A percentile compares a stretch with the other conserved stretches of the same genome.
These are phyloP conservation scores for Coemansia sp. DNA, from an alignment of 192 early-diverging fungal genomes.

Conservation along the genomic window DNA sequence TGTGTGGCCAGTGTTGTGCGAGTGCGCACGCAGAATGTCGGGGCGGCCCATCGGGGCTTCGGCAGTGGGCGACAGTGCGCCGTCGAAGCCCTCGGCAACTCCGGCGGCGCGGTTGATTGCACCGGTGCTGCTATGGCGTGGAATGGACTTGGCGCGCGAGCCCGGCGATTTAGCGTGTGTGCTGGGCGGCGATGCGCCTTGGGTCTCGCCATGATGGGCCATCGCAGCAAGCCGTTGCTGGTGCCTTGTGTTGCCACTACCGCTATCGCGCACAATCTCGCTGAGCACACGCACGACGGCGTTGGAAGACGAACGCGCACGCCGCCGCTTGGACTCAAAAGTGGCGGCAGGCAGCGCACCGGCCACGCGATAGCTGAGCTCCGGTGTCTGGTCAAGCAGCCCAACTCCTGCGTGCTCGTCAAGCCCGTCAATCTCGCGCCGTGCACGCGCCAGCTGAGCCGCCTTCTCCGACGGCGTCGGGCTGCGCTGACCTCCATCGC, in stretches of 20 bases:
- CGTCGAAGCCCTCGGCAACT: neutral
- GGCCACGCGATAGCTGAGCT: conserved; percentile 41
- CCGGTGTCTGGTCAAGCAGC: conserved; percentile 46
- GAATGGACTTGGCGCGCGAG: conserved; percentile 13
- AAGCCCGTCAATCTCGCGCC: conserved; percentile 39
- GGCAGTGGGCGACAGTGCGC: neutral
- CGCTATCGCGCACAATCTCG: conserved; percentile 41
- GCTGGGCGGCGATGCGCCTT: conserved; percentile 10
- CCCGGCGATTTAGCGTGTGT: neutral
- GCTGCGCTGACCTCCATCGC: neutral
- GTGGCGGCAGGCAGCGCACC: conserved; percentile 6
- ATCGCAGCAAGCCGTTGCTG: neutral
- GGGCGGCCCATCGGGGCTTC: no score
- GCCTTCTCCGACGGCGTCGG: conserved; percentile 23
- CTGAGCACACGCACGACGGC: conserved; percentile 37
- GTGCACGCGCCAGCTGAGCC: conserved; percentile 30
- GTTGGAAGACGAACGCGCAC: conserved; percentile 39
- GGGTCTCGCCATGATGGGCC: neutral
- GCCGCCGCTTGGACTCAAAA: conserved; percentile 32
- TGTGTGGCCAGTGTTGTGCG: conserved; percentile 22
- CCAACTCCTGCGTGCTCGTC: conserved; percentile 47
- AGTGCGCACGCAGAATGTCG: conserved; percentile 38
- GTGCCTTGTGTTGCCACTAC: conserved; percentile 2
- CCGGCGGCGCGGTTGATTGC: conserved; percentile 28
- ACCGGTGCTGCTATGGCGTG: conserved; percentile 41